Conservation (phyloP, 345 rosid species). For the Gossypium turneri region DNA sequence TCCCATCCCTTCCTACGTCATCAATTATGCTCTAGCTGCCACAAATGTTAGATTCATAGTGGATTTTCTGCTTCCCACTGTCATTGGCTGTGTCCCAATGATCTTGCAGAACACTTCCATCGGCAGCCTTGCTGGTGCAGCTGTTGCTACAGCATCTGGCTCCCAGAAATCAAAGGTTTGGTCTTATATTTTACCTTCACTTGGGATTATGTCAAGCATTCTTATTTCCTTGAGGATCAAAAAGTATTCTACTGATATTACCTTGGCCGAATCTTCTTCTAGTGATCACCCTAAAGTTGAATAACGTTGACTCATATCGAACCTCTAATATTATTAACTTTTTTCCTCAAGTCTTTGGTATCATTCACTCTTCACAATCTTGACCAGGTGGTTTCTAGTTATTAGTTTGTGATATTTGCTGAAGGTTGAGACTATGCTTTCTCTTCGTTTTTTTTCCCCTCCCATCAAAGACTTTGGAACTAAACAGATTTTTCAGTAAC, state of each 20-base stretch:
- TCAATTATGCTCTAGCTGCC: constrained; percentile 89
- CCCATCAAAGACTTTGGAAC: background rate
- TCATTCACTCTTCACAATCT: background rate
- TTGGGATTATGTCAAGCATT: constrained; percentile 77
- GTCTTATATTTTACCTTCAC: constrained; percentile 68
- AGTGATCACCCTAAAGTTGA: constrained; percentile 11
- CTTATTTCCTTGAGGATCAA: constrained; percentile 69
- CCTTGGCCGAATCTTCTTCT: constrained; percentile 29
- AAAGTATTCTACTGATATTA: constrained; percentile 58
- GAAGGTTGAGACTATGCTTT: background rate
- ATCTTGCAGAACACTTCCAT: constrained; percentile 92
- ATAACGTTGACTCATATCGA: constrained; percentile 20
- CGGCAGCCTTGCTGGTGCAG: constrained; percentile 95
- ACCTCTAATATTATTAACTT: background rate
- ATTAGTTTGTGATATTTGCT: background rate
- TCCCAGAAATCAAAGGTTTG: constrained; percentile 51
- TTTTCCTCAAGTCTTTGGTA: background rate
- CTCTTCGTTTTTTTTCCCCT: background rate
- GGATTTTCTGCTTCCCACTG: constrained; percentile 84
- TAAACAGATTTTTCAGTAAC: background rate
- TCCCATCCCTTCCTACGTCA: constrained; percentile 81
- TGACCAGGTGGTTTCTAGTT: background rate
- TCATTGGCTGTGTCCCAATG: constrained; percentile 84
- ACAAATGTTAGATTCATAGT: constrained; percentile 68
- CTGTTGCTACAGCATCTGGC: constrained; percentile 70